These are phyloP conservation scores for Sphaerulina musiva DNA, from an alignment of 2,329 filamentous ascomycete species.

Conservation along the genomic window DNA sequence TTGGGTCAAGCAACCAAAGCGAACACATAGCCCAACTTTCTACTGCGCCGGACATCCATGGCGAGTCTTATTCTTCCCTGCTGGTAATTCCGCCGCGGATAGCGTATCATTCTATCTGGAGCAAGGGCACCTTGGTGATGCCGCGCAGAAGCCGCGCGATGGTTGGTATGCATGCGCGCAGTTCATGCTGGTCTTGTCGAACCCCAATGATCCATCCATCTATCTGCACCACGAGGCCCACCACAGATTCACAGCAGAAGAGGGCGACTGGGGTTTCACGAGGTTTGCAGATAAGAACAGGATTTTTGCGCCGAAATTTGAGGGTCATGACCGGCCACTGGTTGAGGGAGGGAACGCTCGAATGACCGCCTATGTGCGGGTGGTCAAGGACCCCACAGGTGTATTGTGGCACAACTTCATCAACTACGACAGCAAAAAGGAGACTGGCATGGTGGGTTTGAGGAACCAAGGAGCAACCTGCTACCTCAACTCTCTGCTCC, in stretches of 20 bases:
- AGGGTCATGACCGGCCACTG: constrained; percentile 61
- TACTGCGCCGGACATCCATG: constrained; percentile 82
- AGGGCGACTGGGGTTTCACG: constrained; percentile 99
- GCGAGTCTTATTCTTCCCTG: constrained; percentile 93
- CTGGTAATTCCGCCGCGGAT: constrained; percentile 81
- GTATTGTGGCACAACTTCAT: constrained; percentile 86
- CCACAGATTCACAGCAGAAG: constrained; percentile 91
- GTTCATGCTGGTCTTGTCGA: constrained; percentile 90
- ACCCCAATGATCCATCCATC: constrained; percentile 82
- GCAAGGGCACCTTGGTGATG: constrained; percentile 71
- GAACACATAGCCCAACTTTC: constrained; percentile 83
- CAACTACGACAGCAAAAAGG: constrained; percentile 98
- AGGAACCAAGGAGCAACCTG: constrained; percentile 85
- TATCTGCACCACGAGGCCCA: constrained; percentile 72
- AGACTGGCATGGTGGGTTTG: constrained; percentile 92
- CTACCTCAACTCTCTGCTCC: constrained; percentile 47
- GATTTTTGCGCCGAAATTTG: constrained; percentile 74
- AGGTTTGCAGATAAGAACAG: constrained; percentile 81
- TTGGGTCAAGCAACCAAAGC: constrained; percentile 70
- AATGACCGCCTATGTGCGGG: constrained; percentile 73
- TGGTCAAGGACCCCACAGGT: constrained; percentile 81
- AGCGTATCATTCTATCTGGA: constrained; percentile 93
- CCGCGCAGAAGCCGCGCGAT: constrained; percentile 64
- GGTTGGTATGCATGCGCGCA: constrained; percentile 97
- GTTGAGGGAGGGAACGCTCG: constrained; percentile 71